Conservation (phyloP, 2,329 filamentous ascomycete genomes). For the Monosporascus sp. region DNA sequence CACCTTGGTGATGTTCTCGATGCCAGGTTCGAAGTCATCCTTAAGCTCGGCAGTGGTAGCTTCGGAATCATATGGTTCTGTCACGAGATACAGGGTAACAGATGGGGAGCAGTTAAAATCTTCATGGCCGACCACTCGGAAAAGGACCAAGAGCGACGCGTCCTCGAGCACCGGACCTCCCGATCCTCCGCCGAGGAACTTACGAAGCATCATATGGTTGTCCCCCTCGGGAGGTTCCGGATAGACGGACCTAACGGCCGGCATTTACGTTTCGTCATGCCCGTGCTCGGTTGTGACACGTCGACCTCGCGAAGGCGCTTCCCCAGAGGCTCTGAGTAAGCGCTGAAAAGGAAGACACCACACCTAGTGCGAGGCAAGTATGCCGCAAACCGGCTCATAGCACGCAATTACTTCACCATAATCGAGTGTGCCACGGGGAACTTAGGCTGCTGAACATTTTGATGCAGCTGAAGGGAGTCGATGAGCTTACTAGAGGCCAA, state of each 20-base stretch:
- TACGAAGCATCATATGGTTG: neutral
- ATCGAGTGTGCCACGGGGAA: neutral
- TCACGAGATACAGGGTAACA: neutral
- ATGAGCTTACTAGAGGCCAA: neutral
- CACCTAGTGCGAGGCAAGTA: neutral
- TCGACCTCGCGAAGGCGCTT: neutral
- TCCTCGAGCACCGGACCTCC: neutral
- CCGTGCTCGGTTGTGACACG: neutral
- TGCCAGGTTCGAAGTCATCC: neutral
- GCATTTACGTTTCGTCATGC: neutral
- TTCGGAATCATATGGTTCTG: neutral
- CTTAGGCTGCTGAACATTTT: neutral
- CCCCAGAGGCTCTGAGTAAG: too few relatives aligned
- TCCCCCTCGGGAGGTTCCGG: neutral
- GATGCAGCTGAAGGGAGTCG: neutral
- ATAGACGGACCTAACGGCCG: neutral
- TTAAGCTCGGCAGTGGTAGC: neutral
- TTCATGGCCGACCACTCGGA: neutral
- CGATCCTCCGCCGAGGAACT: too few relatives aligned
- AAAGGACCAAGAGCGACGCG: neutral
- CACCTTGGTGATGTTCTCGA: neutral
- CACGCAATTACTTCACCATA: neutral
- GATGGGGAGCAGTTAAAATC: neutral
- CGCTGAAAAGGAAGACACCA: neutral
- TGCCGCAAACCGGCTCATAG: neutral